Conservation (phyloP, 257 asterid genomes). For the Solanum microdontum region DNA sequence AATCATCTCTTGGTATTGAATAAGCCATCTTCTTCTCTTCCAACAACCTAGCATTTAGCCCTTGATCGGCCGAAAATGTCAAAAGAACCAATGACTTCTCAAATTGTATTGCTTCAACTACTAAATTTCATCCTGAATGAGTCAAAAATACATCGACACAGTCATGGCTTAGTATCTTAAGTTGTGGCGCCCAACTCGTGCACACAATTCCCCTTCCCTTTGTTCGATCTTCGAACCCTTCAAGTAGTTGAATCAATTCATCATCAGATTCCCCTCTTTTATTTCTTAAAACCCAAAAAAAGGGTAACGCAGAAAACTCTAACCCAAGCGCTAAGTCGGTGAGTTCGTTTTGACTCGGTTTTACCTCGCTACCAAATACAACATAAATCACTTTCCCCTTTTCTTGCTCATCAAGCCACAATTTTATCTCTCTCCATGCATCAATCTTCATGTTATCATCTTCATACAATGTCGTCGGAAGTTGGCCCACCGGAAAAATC, state of each 20-base stretch:
- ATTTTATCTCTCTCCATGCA: background rate
- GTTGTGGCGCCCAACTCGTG: constrained; percentile 21
- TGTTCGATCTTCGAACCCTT: constrained; percentile 15
- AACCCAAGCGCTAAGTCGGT: constrained; percentile 13
- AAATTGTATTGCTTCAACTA: constrained; percentile 8
- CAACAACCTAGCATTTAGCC: too few species aligned
- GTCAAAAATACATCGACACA: constrained; percentile 19
- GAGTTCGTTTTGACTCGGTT: constrained; percentile 11
- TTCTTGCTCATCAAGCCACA: constrained; percentile 9
- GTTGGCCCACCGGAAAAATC: constrained; percentile 12
- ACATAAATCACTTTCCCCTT: constrained; percentile 14
- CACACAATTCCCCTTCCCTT: constrained; percentile 13
- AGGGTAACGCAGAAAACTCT: background rate
- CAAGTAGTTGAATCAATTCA: background rate
- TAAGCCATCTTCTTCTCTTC: too few species aligned
- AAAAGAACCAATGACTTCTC: constrained; percentile 3
- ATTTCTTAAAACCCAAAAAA: background rate
- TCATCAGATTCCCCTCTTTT: background rate
- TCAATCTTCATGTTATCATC: background rate
- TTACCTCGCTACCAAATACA: constrained; percentile 16
- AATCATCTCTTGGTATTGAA: too few species aligned
- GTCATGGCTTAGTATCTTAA: constrained; percentile 13
- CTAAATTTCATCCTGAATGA: constrained; percentile 23
- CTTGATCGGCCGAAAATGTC: too few species aligned
- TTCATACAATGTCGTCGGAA: background rate